These are phyloP conservation scores for Imleria badia DNA, from an alignment of 768 basidiomycete species.

Conservation along the genomic window DNA sequence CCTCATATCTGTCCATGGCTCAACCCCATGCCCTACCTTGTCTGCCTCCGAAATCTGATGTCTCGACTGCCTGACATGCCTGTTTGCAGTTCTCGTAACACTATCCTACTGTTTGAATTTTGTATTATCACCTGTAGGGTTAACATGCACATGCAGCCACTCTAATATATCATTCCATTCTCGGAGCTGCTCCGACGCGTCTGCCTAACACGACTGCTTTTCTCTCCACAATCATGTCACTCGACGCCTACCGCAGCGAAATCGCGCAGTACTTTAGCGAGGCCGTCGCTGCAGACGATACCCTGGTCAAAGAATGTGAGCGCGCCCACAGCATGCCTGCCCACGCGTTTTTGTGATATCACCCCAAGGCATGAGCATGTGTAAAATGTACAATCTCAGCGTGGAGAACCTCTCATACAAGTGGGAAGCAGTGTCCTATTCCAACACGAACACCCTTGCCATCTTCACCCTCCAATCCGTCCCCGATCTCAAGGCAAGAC, in stretches of 20 bases:
- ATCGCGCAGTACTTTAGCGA: conserved; percentile 28
- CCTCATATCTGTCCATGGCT: conserved; percentile 24
- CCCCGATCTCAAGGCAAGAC: conserved; percentile 39
- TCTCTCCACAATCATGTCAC: conserved; percentile 19
- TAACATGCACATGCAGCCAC: conserved; percentile 14
- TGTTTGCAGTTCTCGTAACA: conserved; percentile 19
- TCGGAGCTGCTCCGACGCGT: neutral
- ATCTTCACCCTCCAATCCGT: conserved; percentile 51
- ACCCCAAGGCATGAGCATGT: conserved; percentile 57
- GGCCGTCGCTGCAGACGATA: conserved; percentile 38
- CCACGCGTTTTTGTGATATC: conserved; percentile 11
- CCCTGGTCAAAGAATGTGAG: conserved; percentile 54
- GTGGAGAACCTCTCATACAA: conserved; percentile 61
- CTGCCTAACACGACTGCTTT: neutral
- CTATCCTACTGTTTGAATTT: conserved; percentile 21
- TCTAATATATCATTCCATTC: conserved; percentile 20
- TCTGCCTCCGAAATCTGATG: conserved; percentile 11
- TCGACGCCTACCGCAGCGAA: conserved; percentile 18
- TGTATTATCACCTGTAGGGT: conserved; percentile 34
- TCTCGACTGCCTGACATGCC: conserved; percentile 13
- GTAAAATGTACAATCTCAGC: conserved; percentile 56
- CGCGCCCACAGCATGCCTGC: conserved; percentile 1
- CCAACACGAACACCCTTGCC: conserved; percentile 33
- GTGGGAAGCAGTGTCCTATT: conserved; percentile 56
- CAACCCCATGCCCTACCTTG: conserved; percentile 13